Base-by-base conservation (phyloP, 2,329 filamentous ascomycete genomes). In the Hansfordia pulvinata region DNA sequence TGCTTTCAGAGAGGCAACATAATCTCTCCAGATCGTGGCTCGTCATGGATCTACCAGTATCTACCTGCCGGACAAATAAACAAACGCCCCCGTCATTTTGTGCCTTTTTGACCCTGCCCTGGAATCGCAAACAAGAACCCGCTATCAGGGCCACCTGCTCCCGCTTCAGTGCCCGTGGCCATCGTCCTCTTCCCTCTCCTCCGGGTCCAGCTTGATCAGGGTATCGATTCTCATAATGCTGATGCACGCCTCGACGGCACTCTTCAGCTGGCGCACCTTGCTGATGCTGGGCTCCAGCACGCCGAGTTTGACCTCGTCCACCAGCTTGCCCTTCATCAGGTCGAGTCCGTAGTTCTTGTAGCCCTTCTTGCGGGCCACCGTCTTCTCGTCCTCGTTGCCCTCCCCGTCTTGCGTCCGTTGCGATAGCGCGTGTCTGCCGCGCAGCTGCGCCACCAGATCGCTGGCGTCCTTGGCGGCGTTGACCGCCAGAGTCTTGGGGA, bases 201-300 rank as follows among this genome's bases (percentile, higher is more conserved):
- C 85, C 11, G 86, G 86, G 64, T 98, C 90, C 54, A 98, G 62
- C 65, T 93, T 93, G 60, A 98, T 96, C 57, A 98, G 67, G 38
- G 90, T 96, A 62, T 98, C 90, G 51, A 98, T 98, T 47, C 90
- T 74, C 90, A 98, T 96, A 53, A 98, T 96, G 49, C 85, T 82
- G 56, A 98, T 93, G 56, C 90, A 96, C 29, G 90, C 90, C 62
- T 98, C 90, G 26, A 98, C 90, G 16, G 90, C 90, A 57, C 81
- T 92, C 77, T 98, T 98, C 49, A 98, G 65, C 65, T 96, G 90
- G 57, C 88, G 80, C 41, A 98, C 72, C 69, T 98, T 98, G 70
- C 88, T 94, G 64, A 98, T 85, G 57, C 81, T 93, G 17, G 90
- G 90, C 64, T 98, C 90, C 47, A 98, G 56, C 35, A 98, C 86